A percentile compares a stretch with the other conserved stretches of the same genome.
phyloP scores from a whole-genome alignment of 2,329 filamentous ascomycete genomes.

The Gaeumannomyces tritici region DNA sequence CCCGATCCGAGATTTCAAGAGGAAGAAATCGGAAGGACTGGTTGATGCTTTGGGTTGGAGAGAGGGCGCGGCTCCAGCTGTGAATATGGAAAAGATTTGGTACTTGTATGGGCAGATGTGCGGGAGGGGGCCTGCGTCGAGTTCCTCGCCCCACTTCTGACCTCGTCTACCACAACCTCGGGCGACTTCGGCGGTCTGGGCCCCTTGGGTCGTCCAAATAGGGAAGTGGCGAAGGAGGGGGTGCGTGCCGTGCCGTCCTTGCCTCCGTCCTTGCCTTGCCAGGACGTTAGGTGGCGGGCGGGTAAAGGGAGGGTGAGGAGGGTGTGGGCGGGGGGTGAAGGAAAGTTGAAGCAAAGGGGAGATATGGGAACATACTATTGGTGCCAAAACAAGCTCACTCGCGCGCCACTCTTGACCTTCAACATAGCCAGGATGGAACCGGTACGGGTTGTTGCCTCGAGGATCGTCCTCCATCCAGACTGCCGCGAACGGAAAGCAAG shows the following conservation, averaged over 20 bases:
- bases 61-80: not conserved
- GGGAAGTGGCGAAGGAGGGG: not conserved
- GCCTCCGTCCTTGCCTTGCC: not conserved
- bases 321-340: slow-evolving; percentile 1
- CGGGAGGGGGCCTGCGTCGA: not conserved
- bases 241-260: not conserved
- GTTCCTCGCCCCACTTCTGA: not conserved
- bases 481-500: slow-evolving; percentile 32
- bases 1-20: not conserved
- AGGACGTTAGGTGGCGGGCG: not conserved
- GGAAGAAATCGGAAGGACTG: not conserved
- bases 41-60: not conserved
- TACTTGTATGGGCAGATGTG: not conserved
- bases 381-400: slow-evolving; percentile 2
- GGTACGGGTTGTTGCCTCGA: slow-evolving; percentile 3
- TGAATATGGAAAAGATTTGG: not conserved
- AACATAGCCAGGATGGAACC: slow-evolving; percentile 13
- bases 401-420: slow-evolving; percentile 28
- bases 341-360: slow-evolving; percentile 2
- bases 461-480: slow-evolving; percentile 14
- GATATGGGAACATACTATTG: slow-evolving; percentile 3
- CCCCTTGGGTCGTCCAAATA: not conserved
- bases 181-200: too few species aligned
- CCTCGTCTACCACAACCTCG: not conserved
- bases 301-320: not conserved